Base-by-base conservation (phyloP, 345 rosid species). In the Trapa bicornis region DNA sequence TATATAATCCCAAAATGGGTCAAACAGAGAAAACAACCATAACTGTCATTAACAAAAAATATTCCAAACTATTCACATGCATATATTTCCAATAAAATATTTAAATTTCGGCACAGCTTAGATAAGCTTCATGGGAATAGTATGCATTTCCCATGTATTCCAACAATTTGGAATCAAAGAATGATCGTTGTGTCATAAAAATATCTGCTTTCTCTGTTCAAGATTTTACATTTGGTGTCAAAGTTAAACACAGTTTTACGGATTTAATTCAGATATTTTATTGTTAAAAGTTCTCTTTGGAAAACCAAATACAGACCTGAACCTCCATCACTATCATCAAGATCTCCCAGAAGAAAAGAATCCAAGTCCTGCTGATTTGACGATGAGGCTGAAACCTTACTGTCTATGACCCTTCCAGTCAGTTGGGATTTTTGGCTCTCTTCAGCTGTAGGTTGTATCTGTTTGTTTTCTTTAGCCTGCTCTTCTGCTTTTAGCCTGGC, bases 301-400 rank as follows among this genome's bases (percentile, higher is more conserved):
- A n/a, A 66, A 29, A 35, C 65, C 54, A 35, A 45, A 64, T 39
- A 60, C 37, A 71, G 74, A 92, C 97, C 97, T 76, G 76, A 75
- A 61, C 79, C 98, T 9, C 82, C 98, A 73, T 92, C 96, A 64
- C 93, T 83, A 66, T 92, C 93, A 70, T 86, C 98, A 60, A 84
- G 81, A 79, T 92, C 98, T 69, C 98, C 98, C 74, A 92, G 69
- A 52, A 92, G 96, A 81, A 85, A 92, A 9, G 90, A 71, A 73
- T 92, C 98, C 74, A 92, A 76, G 72, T 89, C 98, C 75, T 89
- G 93, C 82, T 88, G 93, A 80, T 75, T 67, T 12, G 85, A 81
- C 1, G 88, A 82, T 39, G 84, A 78, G 54, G 78, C 80, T 17
- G 92, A 85, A n/a, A 79, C 70, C 76, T 72, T 86, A 65, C 70